Evolutionary conservation across 2,329 filamentous ascomycete species (phyloP).

Genomic region (Dactylella cylindrospora): DNA sequence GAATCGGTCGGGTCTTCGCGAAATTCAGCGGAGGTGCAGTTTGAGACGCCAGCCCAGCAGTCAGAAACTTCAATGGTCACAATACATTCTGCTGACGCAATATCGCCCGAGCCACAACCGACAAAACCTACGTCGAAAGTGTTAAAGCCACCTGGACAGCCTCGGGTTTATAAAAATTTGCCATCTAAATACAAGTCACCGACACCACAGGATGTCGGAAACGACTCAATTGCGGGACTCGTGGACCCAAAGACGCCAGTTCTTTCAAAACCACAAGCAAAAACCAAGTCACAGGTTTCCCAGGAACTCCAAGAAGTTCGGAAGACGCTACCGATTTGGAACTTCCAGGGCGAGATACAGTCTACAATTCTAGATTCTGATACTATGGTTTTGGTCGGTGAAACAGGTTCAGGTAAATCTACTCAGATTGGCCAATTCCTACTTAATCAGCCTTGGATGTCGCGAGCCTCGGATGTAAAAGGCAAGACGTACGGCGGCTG

Average conservation of each 20-base stretch:
- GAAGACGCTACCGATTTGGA: constrained; percentile 77
- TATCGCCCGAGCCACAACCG: constrained; percentile 4
- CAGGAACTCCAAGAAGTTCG: constrained; percentile 53
- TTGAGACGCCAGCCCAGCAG: not conserved
- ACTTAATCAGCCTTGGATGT: constrained; percentile 76
- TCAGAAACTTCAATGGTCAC: constrained; percentile 25
- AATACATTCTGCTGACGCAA: constrained; percentile 7
- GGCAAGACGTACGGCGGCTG: constrained; percentile 66
- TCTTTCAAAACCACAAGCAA: constrained; percentile 11
- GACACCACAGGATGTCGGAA: constrained; percentile 23
- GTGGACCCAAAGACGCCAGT: constrained; percentile 32
- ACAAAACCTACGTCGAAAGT: not conserved
- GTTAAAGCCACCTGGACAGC: not conserved
- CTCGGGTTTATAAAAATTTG: constrained; percentile 24
- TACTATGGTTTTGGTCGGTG: constrained; percentile 82
- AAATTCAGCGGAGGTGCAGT: constrained; percentile 10
- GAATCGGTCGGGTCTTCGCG: constrained; percentile 19
- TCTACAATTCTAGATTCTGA: constrained; percentile 65
- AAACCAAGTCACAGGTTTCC: constrained; percentile 23
- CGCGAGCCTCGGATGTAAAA: constrained; percentile 55
- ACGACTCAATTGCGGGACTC: constrained; percentile 32
- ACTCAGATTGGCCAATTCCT: constrained; percentile 95
- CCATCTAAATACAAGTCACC: constrained; percentile 10
- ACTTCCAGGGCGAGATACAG: constrained; percentile 69
- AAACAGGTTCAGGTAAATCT: constrained; percentile 95